Conservation (phyloP, 1,284 basidiomycete species). For the Takashimella tepidaria region DNA sequence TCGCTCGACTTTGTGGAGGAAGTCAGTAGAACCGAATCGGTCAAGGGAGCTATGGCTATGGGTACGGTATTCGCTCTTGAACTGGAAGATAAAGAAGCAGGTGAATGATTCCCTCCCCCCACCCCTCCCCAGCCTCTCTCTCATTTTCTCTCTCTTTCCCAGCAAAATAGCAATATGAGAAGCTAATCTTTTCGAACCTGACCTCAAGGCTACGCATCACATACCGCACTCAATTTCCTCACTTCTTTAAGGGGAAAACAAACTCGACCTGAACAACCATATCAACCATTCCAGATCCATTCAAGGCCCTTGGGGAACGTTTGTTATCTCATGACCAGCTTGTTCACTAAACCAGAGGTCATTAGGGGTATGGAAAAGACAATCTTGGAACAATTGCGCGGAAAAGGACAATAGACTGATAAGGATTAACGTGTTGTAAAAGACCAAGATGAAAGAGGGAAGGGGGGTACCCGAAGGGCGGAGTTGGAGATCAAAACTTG, state of each 20-base stretch:
- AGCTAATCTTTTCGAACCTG: no score
- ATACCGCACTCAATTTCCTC: constrained; percentile 61
- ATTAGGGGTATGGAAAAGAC: constrained; percentile 41
- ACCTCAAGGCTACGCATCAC: constrained; percentile 67
- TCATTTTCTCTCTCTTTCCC: no score
- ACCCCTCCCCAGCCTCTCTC: no score
- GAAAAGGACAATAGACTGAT: no score
- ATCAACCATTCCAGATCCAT: constrained; percentile 63
- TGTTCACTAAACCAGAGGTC: constrained; percentile 48
- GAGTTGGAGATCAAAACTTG: no score
- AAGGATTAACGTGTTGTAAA: no score
- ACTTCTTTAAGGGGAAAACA: constrained; percentile 31
- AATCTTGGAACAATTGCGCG: constrained; percentile 24
- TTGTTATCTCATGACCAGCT: constrained; percentile 88
- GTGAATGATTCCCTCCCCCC: no score
- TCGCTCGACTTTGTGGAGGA: constrained; percentile 62
- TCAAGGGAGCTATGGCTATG: constrained; percentile 77
- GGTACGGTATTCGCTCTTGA: constrained; percentile 84
- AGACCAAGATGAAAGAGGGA: no score
- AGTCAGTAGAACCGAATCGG: constrained; percentile 57
- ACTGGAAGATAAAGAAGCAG: constrained; percentile 58
- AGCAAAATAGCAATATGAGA: no score
- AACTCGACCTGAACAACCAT: constrained; percentile 11
- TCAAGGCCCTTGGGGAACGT: constrained; percentile 87
- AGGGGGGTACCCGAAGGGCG: no score